These are phyloP conservation scores for Neoboletus magnificus DNA, from an alignment of 768 basidiomycete genomes.

Conservation along the genomic window DNA sequence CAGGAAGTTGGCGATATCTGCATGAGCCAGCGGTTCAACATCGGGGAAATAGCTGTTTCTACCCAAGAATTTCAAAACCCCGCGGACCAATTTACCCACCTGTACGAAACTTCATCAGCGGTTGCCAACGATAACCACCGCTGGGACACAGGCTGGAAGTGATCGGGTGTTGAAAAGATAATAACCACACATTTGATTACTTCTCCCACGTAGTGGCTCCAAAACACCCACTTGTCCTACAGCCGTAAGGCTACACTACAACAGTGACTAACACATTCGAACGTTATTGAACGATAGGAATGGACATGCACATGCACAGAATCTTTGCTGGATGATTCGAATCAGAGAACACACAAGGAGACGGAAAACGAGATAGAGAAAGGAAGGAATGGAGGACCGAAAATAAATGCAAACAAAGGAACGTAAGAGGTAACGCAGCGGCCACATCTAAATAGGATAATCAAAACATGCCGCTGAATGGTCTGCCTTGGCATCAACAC, in stretches of 20 bases:
- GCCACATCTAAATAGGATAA: neutral
- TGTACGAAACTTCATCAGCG: neutral
- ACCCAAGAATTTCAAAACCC: neutral
- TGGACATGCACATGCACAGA: slow-evolving; percentile 27
- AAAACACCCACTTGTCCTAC: slow-evolving; percentile 10
- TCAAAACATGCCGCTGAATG: neutral
- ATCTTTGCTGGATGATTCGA: slow-evolving; percentile 22
- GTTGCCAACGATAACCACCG: slow-evolving; percentile 8
- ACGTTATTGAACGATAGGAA: slow-evolving; percentile 24
- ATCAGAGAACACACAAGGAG: slow-evolving; percentile 9
- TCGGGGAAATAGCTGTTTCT: neutral
- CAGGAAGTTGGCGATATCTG: neutral
- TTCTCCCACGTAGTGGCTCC: slow-evolving; percentile 2
- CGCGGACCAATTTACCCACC: slow-evolving; percentile 6
- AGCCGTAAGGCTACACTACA: slow-evolving; percentile 23
- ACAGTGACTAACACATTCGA: slow-evolving; percentile 27
- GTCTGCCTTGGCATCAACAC: slow-evolving; percentile 2
- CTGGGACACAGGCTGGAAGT: neutral
- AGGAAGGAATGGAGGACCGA: slow-evolving; percentile 6
- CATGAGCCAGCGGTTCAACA: neutral
- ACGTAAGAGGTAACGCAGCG: neutral
- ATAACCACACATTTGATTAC: neutral
- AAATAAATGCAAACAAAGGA: slow-evolving; percentile 20
- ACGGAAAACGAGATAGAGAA: slow-evolving; percentile 5
- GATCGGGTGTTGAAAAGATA: neutral